Evolutionary conservation across 148 eudicot species (phyloP).

Genomic region (Heliosperma pusillum): DNA sequence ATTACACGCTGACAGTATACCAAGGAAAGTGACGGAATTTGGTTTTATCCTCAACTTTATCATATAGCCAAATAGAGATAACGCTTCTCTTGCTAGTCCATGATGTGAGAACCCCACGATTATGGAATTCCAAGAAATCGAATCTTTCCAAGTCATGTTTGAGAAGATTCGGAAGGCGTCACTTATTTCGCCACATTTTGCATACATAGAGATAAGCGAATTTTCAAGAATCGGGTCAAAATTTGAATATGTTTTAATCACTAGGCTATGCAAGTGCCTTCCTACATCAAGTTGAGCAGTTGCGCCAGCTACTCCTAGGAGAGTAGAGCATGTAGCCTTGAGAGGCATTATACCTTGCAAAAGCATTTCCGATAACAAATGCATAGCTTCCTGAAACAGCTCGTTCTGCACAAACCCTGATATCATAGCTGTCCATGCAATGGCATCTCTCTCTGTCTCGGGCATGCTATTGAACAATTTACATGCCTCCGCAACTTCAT

Average conservation of each 20-base stretch:
- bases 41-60: slow-evolving; percentile 23
- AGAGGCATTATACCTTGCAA: slow-evolving; percentile 32
- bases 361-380: slow-evolving; percentile 34
- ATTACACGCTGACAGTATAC: slow-evolving; percentile 38
- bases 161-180: slow-evolving; percentile 34
- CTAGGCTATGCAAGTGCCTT: slow-evolving; percentile 34
- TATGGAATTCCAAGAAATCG: slow-evolving; percentile 45
- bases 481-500: slow-evolving; percentile 30
- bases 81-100: slow-evolving; percentile 33
- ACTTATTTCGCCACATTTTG: slow-evolving; percentile 40
- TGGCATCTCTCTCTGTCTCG: slow-evolving; percentile 34
- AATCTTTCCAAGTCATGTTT: slow-evolving; percentile 29
- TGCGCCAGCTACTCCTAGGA: slow-evolving; percentile 43
- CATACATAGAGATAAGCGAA: slow-evolving; percentile 40
- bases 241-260: slow-evolving; percentile 31
- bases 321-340: slow-evolving; percentile 34
- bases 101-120: slow-evolving; percentile 42
- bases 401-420: slow-evolving; percentile 45
- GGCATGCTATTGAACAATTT: slow-evolving; percentile 39
- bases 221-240: slow-evolving; percentile 34
- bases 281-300: slow-evolving; percentile 34
- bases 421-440: slow-evolving; percentile 48
- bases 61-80: slow-evolving; percentile 35
- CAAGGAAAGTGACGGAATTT: slow-evolving; percentile 37
- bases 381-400: slow-evolving; percentile 36